phyloP scores from a whole-genome alignment of 257 asterid species.

The Dorcoceras hygrometricum region DNA sequence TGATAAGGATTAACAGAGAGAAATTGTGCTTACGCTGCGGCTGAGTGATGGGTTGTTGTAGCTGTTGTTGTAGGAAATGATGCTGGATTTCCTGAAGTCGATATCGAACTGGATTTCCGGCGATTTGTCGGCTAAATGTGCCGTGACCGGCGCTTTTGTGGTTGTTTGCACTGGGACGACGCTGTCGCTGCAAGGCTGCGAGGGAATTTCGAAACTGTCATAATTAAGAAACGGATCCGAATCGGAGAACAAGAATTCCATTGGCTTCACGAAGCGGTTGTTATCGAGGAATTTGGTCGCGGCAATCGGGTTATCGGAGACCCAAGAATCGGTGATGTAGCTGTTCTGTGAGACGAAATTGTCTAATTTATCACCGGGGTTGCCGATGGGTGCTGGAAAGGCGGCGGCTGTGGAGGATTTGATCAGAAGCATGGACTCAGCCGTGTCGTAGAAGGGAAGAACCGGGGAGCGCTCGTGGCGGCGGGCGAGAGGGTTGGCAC shows the following conservation, averaged over 20 bases:
- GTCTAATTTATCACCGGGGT: slow-evolving; percentile 1
- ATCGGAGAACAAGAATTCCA: slow-evolving; percentile 56
- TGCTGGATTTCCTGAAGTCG: slow-evolving; percentile 59
- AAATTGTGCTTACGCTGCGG: slow-evolving; percentile 54
- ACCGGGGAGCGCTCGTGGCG: slow-evolving; percentile 77
- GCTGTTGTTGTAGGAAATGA: slow-evolving; percentile 50
- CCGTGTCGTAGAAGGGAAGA: slow-evolving; percentile 65
- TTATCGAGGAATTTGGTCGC: slow-evolving; percentile 29
- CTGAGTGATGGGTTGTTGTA: slow-evolving; percentile 54
- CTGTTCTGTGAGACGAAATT: slow-evolving; percentile 22
- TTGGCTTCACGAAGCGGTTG: slow-evolving; percentile 43
- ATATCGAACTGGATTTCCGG: slow-evolving; percentile 53
- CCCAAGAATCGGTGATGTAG: slow-evolving; percentile 36
- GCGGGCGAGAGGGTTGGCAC: slow-evolving; percentile 71
- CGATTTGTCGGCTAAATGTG: slow-evolving; percentile 26
- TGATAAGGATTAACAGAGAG: too few species aligned
- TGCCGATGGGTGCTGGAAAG: neutral
- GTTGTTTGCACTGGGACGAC: slow-evolving; percentile 71
- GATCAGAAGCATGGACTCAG: slow-evolving; percentile 49
- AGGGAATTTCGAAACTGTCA: slow-evolving; percentile 41
- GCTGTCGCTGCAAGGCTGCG: slow-evolving; percentile 51
- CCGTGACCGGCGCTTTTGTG: slow-evolving; percentile 32
- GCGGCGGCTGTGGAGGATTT: slow-evolving; percentile 42
- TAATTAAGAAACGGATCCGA: slow-evolving; percentile 60
- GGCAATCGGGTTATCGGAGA: slow-evolving; percentile 27